Percentiles rank a stretch among this genome's conserved stretches.
phyloP scores from a whole-genome alignment of 495 filamentous ascomycete genomes.

The Pseudomonodictys pantanalensis region DNA sequence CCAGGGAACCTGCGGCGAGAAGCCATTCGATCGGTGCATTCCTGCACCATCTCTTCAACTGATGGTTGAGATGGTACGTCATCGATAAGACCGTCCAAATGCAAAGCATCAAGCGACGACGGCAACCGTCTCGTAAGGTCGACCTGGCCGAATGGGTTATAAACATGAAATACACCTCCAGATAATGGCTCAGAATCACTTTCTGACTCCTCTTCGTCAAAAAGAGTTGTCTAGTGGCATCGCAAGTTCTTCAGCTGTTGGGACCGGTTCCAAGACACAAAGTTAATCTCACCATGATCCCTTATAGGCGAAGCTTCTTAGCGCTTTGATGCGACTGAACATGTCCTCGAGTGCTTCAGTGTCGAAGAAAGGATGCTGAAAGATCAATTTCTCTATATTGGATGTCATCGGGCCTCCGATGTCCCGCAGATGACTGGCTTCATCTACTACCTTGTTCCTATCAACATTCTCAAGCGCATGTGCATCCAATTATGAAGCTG shows the following conservation, averaged over 20 bases:
- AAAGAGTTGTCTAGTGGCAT: background rate
- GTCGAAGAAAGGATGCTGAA: background rate
- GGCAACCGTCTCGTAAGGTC: background rate
- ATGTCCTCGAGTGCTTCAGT: background rate
- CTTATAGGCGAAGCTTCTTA: background rate
- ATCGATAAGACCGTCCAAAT: background rate
- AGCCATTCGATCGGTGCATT: background rate
- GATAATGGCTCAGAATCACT: background rate
- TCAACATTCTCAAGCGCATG: too few relatives aligned
- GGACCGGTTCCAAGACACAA: background rate
- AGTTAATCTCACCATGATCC: background rate
- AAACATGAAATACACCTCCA: background rate
- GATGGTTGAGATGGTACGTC: background rate
- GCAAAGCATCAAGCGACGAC: background rate
- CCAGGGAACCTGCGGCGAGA: background rate
- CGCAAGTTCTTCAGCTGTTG: background rate
- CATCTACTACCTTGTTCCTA: too few relatives aligned
- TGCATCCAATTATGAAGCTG: too few relatives aligned
- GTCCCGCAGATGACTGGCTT: too few relatives aligned
- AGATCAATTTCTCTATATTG: background rate
- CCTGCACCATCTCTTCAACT: background rate
- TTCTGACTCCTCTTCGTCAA: background rate
- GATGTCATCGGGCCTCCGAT: too few relatives aligned
- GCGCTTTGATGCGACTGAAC: background rate
- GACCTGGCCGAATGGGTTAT: background rate